A percentile compares a stretch with the other conserved stretches of the same genome.
Conservation (phyloP, 1,139 yeast genomes). For the Kodamaea fungicola region DNA sequence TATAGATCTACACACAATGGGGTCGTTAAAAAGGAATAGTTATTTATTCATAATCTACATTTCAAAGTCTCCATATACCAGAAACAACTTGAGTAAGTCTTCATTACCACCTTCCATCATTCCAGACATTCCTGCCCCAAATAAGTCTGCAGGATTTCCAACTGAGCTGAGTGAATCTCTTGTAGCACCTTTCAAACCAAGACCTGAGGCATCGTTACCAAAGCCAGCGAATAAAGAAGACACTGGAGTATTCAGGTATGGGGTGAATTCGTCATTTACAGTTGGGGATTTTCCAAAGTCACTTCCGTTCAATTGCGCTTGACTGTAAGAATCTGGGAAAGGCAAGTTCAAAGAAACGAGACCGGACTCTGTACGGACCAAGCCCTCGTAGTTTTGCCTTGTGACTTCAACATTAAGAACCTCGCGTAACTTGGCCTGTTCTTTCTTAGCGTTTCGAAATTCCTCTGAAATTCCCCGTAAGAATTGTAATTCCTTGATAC, state of each 20-base stretch:
- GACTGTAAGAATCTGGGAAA: conserved; percentile 11
- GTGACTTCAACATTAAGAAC: conserved; percentile 7
- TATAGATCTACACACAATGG: no score
- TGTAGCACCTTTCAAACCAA: no score
- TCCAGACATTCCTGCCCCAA: conserved; percentile 5
- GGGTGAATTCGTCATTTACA: conserved; percentile 1
- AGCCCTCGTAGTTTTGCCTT: conserved; percentile 2
- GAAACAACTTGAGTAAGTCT: conserved; percentile 37
- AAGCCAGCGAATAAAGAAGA: neutral
- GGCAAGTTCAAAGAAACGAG: conserved; percentile 8
- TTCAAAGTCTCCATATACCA: conserved; percentile 36
- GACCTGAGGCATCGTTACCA: no score
- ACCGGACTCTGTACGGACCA: conserved; percentile 1
- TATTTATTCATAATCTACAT: conserved; percentile 4
- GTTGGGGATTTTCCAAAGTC: conserved; percentile 1
- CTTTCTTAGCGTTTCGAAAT: conserved; percentile 38
- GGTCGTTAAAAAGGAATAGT: no score
- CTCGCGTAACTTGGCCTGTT: conserved; percentile 21
- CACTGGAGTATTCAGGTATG: conserved; percentile 1
- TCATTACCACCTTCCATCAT: conserved; percentile 20
- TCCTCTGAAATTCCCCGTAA: conserved; percentile 41
- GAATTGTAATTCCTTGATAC: conserved; percentile 34
- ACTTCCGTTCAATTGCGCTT: conserved; percentile 4
- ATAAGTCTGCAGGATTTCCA: no score
- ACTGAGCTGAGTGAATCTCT: no score